Base-by-base conservation (phyloP, 2,329 filamentous ascomycete species). In the Cercospora berteroae region DNA sequence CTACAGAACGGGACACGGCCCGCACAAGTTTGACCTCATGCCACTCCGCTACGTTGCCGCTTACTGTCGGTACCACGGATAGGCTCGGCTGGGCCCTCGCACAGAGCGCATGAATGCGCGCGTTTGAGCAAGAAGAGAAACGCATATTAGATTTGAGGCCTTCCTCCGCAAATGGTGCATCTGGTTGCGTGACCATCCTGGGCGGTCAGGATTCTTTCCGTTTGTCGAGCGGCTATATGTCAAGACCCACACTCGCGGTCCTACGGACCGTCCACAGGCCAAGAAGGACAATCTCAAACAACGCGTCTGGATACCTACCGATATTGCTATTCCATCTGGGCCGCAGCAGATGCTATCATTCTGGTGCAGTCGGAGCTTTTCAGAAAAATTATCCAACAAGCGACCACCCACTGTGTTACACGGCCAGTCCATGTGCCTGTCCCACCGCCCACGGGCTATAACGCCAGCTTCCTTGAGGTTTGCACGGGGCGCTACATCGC, bases 111-210 rank as follows among this genome's bases (percentile, higher is more conserved):
- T 20, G 59, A 48, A 18, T 61, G 59, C 59, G 59, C 59, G 27
- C 36, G n/a, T 61, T 61, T 61, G 59, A 61, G 59, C 36, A 61
- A 42, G 59, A 48, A 48, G 36, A 16, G 23, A 50, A 61, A 27
- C 25, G 36, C 25, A 42, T 50, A 61, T 61, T 44, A 61, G 57
- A 39, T 36, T 36, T 60, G 57, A 25, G 18, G 31, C 9, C 18
- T 18, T 27, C 33, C 57, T 60, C 31, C 39, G 13, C n/a, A 23
- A 55, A 25, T 25, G 48, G 12, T 29, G 29, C 48, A 27, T 55
- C 48, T 55, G 20, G 48, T 55, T 48, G 44, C 44, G 44, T 48
- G 44, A 48, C 44, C 23, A 16, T 27, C 48, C 48, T 27, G 48
- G 25, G 23, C 48, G 23, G 48, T 55, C 48, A 55, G 23, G 4